Conservation (phyloP, 495 filamentous ascomycete species). For the Aspergillus leporis region DNA sequence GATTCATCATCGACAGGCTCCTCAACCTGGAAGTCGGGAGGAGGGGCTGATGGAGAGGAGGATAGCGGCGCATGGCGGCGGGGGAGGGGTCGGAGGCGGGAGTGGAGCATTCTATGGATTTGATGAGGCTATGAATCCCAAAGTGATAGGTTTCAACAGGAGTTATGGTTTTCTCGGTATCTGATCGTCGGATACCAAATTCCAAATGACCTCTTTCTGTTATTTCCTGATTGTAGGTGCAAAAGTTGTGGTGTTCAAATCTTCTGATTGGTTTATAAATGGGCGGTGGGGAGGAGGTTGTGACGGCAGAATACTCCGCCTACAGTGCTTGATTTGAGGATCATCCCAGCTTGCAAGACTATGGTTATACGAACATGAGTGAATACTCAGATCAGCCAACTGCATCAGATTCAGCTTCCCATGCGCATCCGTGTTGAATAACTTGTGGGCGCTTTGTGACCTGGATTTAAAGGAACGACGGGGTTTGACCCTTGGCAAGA, state of each 20-base stretch:
- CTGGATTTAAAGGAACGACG: not conserved
- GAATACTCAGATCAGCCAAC: not conserved
- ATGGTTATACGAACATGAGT: not conserved
- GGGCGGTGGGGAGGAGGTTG: not conserved
- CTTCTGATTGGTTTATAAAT: not conserved
- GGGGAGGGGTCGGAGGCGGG: conserved; percentile 34
- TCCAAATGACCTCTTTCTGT: not conserved
- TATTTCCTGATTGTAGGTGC: not conserved
- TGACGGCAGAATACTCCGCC: conserved; percentile 2
- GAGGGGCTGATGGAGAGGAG: conserved; percentile 14
- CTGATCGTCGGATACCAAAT: not conserved
- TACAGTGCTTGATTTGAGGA: not conserved
- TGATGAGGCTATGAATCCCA: not conserved
- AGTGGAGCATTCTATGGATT: conserved; percentile 29
- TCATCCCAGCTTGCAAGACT: not conserved
- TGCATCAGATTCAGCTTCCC: not conserved
- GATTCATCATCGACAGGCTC: conserved; percentile 9
- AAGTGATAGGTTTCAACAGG: not conserved
- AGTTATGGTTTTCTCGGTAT: not conserved
- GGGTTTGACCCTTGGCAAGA: not conserved
- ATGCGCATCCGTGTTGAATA: not conserved
- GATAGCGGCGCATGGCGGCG: conserved; percentile 20
- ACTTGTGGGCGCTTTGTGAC: not conserved
- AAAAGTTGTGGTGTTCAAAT: not conserved
- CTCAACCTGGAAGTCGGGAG: conserved; percentile 19